Base-by-base conservation (phyloP, 139 green algal species). In the Mychonastes homosphaera region DNA sequence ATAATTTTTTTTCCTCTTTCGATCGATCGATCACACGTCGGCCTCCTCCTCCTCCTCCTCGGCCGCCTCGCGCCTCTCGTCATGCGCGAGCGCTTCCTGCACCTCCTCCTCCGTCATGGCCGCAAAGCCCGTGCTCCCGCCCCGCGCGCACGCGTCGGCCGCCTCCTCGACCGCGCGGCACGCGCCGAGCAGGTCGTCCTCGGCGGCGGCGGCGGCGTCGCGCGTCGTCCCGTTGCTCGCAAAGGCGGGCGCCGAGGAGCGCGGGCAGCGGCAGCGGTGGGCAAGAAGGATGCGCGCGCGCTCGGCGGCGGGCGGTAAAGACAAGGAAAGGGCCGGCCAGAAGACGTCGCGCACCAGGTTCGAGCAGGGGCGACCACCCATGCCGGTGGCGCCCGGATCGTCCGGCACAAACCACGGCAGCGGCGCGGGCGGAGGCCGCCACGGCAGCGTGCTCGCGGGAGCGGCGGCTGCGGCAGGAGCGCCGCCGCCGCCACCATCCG, bases 371-470 rank as follows among this genome's bases (percentile, higher is more conserved):
- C n/a, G n/a, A n/a, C n/a, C n/a, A n/a, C n/a, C n/a, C n/a, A 55
- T 53, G 34, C n/a, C 61, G 2, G 15, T 7, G 26, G 54, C 50
- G 4, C 30, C 24, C 51, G 40, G 55, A 13, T 67, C 50, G 13
- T 8, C 5, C 19, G 50, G 50, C 1, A 55, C 13, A 19, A 67
- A 67, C 61, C 61, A 67, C n/a, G 61, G 61, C 6, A 67, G 49
- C 1, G 32, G 39, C 19, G 50, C 61, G 30, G 61, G 50, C 19
- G 59, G 15, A 28, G 59, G 48, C 13, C 59, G 49, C 50, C 56
- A 36, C 26, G 41, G 29, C 36, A 48, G 12, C 10, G 10, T 13
- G 13, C 10, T 43, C 36, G 36, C 10, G 12, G 36, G 12, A 43
- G 36, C 36, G 13, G 12, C 30, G 28, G 45, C 45, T 34, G 45